Evolutionary conservation across 169 alveolate species (phyloP).

Genomic region (Plasmodium gallinaceum): DNA sequence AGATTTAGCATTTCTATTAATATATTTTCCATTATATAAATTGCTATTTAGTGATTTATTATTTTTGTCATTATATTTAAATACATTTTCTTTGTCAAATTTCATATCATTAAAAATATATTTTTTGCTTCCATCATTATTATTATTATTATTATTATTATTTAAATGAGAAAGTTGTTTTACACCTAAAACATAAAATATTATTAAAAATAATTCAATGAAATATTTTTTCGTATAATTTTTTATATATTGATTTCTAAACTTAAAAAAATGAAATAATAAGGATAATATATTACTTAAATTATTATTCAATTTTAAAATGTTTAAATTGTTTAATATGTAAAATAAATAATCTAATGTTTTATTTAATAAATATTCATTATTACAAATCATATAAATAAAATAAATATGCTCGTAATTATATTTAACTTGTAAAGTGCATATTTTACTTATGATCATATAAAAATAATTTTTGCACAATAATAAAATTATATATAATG

Average conservation of each 20-base stretch:
- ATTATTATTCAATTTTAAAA: slow-evolving; percentile 28
- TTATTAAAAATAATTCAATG: slow-evolving; percentile 44
- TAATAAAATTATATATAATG: slow-evolving; percentile 37
- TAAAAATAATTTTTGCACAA: slow-evolving; percentile 44
- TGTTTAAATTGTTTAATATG: slow-evolving; percentile 27
- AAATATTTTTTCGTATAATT: slow-evolving; percentile 28
- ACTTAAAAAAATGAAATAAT: slow-evolving; percentile 53
- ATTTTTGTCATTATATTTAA: slow-evolving; percentile 4
- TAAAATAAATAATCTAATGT: slow-evolving; percentile 63
- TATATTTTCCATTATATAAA: too few species aligned
- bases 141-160: neutral
- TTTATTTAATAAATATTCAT: slow-evolving; percentile 41
- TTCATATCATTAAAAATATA: neutral
- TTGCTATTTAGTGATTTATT: neutral
- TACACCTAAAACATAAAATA: slow-evolving; percentile 65
- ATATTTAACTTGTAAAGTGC: slow-evolving; percentile 57
- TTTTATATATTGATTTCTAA: slow-evolving; percentile 47
- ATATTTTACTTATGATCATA: slow-evolving; percentile 39
- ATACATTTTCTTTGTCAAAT: neutral
- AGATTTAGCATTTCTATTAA: neutral
- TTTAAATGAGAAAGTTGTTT: slow-evolving; percentile 43
- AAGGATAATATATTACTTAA: slow-evolving; percentile 65
- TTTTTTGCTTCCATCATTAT: neutral
- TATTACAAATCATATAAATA: slow-evolving; percentile 72
- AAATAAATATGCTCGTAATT: slow-evolving; percentile 68